A percentile compares a stretch with the other conserved stretches of the same genome.
These are phyloP conservation scores for Dictyostelium firmibasis DNA, from an alignment of 78 protist genomes.

Conservation along the genomic window DNA sequence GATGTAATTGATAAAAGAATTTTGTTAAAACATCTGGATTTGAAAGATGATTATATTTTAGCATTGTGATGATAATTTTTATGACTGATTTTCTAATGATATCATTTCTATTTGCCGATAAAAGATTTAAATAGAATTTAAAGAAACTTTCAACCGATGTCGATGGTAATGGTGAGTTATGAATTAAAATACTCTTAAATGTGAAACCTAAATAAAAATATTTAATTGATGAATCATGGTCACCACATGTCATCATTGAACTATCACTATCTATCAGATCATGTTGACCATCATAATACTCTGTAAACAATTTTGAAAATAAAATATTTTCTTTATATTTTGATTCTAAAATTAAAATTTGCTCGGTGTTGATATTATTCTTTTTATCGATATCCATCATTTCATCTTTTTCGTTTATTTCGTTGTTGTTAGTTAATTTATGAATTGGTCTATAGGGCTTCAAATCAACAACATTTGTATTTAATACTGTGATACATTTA, in stretches of 20 bases:
- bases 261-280: neutral
- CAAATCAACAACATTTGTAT: neutral
- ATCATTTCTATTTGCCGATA: slow-evolving; percentile 1
- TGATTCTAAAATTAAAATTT: slow-evolving; percentile 1
- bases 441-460: neutral
- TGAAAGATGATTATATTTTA: neutral
- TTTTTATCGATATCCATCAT: neutral
- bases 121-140: neutral
- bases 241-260: neutral
- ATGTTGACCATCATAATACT: neutral
- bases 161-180: neutral
- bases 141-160: neutral
- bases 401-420: neutral
- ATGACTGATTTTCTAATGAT: slow-evolving; percentile 21
- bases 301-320: slow-evolving; percentile 3
- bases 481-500: neutral
- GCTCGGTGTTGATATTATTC: neutral
- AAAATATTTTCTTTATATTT: neutral
- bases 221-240: neutral
- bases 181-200: neutral
- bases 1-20: neutral
- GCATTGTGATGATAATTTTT: neutral
- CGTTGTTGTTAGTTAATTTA: neutral
- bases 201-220: neutral
- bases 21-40: neutral